Evolutionary conservation across 768 basidiomycete species (phyloP).

Genomic region (Tubosaeta sp.): DNA sequence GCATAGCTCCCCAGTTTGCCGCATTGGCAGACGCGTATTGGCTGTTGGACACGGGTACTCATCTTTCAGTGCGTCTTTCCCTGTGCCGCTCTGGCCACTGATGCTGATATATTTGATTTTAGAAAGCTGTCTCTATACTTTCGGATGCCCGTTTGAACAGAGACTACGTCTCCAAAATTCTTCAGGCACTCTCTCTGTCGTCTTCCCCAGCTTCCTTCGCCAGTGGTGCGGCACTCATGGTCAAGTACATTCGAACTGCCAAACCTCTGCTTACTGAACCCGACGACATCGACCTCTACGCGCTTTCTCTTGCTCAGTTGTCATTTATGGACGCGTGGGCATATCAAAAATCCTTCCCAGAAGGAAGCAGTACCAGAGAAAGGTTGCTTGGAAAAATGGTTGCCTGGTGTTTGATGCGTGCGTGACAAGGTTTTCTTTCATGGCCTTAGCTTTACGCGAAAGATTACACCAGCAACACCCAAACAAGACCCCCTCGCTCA

Average conservation of each 20-base stretch:
- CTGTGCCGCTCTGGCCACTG: not conserved
- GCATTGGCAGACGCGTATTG: slow-evolving; percentile 82
- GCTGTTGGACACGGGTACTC: slow-evolving; percentile 68
- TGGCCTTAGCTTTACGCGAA: not conserved
- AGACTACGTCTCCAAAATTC: slow-evolving; percentile 75
- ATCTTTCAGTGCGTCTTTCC: slow-evolving; percentile 50
- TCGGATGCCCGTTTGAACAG: slow-evolving; percentile 70
- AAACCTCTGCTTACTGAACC: slow-evolving; percentile 69
- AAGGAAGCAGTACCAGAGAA: slow-evolving; percentile 48
- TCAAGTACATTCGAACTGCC: slow-evolving; percentile 71
- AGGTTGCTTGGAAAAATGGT: slow-evolving; percentile 56
- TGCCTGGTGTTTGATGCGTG: slow-evolving; percentile 68
- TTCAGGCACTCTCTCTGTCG: slow-evolving; percentile 50
- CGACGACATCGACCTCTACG: slow-evolving; percentile 66
- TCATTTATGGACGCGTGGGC: slow-evolving; percentile 72
- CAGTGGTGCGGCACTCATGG: slow-evolving; percentile 41
- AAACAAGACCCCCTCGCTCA: slow-evolving; percentile 53
- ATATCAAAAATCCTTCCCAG: slow-evolving; percentile 67
- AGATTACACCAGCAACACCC: slow-evolving; percentile 46
- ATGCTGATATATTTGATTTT: not conserved
- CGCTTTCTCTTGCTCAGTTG: slow-evolving; percentile 59
- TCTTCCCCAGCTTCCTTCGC: slow-evolving; percentile 37
- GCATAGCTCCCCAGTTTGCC: slow-evolving; percentile 73
- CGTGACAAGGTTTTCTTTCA: slow-evolving; percentile 26
- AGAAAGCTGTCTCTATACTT: slow-evolving; percentile 71